These are phyloP conservation scores for Neurospora sublineolata DNA, from an alignment of 495 filamentous ascomycete genomes.

Conservation along the genomic window DNA sequence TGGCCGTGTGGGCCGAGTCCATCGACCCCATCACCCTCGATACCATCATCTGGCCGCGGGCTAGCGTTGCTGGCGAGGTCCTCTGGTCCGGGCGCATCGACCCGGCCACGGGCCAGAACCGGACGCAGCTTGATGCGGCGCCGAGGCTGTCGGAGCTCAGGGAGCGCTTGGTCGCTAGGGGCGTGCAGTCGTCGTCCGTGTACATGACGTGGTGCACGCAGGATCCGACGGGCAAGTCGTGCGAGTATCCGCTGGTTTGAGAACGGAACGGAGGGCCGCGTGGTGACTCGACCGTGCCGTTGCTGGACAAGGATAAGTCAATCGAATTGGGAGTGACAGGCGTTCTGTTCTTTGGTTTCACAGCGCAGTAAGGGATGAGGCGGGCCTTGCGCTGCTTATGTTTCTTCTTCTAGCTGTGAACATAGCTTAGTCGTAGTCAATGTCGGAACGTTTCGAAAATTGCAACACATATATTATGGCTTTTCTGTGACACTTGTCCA, in stretches of 20 bases:
- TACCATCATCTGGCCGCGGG: constrained; percentile 63
- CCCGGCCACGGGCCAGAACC: constrained; percentile 42
- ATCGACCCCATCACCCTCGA: constrained; percentile 61
- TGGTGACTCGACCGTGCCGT: not conserved
- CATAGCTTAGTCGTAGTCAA: not conserved
- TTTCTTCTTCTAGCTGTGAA: not conserved
- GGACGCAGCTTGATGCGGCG: constrained; percentile 51
- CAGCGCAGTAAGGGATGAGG: not conserved
- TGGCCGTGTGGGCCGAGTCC: constrained; percentile 67
- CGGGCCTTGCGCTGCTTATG: not conserved
- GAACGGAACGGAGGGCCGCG: not conserved
- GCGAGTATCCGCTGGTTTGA: constrained; percentile 10
- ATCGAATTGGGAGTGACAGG: not conserved
- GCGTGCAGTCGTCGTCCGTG: constrained; percentile 47
- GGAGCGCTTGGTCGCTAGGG: constrained; percentile 56
- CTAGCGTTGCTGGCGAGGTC: constrained; percentile 59
- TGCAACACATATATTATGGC: not conserved
- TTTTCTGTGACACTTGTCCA: not conserved
- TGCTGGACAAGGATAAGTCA: not conserved
- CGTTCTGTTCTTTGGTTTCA: not conserved
- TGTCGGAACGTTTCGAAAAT: not conserved
- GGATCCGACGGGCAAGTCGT: constrained; percentile 24
- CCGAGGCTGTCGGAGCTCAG: constrained; percentile 58
- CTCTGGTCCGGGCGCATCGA: constrained; percentile 61
- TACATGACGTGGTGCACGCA: constrained; percentile 45